A percentile compares a stretch with the other conserved stretches of the same genome.
These are phyloP conservation scores for Chrysoporthe deuterocubensis DNA, from an alignment of 2,329 filamentous ascomycete genomes.

Conservation along the genomic window DNA sequence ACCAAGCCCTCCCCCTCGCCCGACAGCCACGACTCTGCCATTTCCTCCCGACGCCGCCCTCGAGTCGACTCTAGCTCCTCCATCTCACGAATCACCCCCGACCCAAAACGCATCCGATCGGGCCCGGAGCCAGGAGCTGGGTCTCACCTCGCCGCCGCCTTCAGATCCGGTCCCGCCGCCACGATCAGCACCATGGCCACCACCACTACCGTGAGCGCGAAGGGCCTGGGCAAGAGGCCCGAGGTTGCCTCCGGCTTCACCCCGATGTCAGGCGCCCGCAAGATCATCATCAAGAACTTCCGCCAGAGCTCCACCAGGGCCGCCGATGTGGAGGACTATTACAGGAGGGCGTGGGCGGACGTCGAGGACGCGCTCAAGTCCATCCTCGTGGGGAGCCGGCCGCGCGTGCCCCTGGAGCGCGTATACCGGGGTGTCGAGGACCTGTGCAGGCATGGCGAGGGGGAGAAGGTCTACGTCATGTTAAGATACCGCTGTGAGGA, in stretches of 20 bases:
- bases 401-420: constrained; percentile 79
- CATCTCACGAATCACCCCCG: constrained; percentile 29
- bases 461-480: constrained; percentile 67
- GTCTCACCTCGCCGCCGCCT: background rate
- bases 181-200: constrained; percentile 17
- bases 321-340: constrained; percentile 75
- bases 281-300: constrained; percentile 92
- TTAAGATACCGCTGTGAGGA: constrained; percentile 68
- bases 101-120: constrained; percentile 36
- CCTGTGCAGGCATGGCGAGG: constrained; percentile 78
- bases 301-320: constrained; percentile 60
- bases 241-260: constrained; percentile 59
- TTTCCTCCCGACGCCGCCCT: constrained; percentile 32
- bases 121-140: background rate
- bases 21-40: constrained; percentile 22
- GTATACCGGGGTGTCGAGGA: constrained; percentile 92
- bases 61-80: constrained; percentile 37
- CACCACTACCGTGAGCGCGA: constrained; percentile 36
- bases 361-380: constrained; percentile 73
- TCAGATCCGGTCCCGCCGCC: background rate
- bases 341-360: constrained; percentile 74
- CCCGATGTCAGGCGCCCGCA: constrained; percentile 77
- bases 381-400: constrained; percentile 69
- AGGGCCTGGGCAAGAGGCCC: constrained; percentile 42
- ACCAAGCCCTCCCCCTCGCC: constrained; percentile 14